A percentile compares a stretch with the other conserved stretches of the same genome.
phyloP scores from a whole-genome alignment of 306 rosid genomes.

The barrel medic (Medicago truncatula) region MtrunA17r5.0-ANR NC_053046.1:35732501-35733000 shows the following conservation, averaged over 20 bases:
- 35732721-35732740: slow-evolving; percentile 39
- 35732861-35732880: slow-evolving; percentile 34
- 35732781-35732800: slow-evolving; percentile 85
- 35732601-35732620: slow-evolving; percentile 68
- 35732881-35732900: not conserved
- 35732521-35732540: not conserved
- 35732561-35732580: slow-evolving; percentile 28
- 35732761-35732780: slow-evolving; percentile 73
- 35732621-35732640: slow-evolving; percentile 46
- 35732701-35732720: not conserved
- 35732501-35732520: not conserved
- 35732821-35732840: slow-evolving; percentile 65
- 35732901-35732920: not conserved
- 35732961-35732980: slow-evolving; percentile 62
- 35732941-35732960: not conserved
- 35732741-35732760: slow-evolving; percentile 69
- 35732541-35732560: no score
- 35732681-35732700: slow-evolving; percentile 49
- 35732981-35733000: slow-evolving; percentile 80
- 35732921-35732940: not conserved
- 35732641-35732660: slow-evolving; percentile 52
- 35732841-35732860: slow-evolving; percentile 46
- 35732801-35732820: slow-evolving; percentile 70
- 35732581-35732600: slow-evolving; percentile 42
- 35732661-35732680: not conserved